Conservation (phyloP, 1,284 basidiomycete species). For the Trichosporon faecale region DNA sequence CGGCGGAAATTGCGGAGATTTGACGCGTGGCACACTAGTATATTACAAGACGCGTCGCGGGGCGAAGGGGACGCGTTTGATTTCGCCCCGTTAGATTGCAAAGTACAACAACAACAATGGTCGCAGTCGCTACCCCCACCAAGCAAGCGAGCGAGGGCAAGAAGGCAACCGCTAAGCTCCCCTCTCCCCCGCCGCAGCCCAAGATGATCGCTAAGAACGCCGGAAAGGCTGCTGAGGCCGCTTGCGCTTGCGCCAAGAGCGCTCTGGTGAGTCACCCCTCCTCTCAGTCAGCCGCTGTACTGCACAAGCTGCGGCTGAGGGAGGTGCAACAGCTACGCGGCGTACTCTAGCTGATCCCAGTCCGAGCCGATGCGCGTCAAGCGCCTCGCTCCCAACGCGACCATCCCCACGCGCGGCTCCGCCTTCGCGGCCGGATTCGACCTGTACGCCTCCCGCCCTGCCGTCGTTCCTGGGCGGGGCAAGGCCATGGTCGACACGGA, state of each 20-base stretch:
- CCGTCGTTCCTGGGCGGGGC: constrained; percentile 74
- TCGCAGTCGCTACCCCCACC: background rate
- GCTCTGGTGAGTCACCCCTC: constrained; percentile 12
- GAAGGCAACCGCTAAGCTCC: constrained; percentile 17
- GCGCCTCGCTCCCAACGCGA: constrained; percentile 76
- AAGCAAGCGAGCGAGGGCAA: constrained; percentile 12
- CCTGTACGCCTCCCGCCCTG: constrained; percentile 78
- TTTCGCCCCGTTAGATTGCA: background rate
- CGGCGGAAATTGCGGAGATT: constrained; percentile 8
- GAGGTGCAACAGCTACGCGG: too few relatives aligned
- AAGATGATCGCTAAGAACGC: background rate
- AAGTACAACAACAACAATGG: background rate
- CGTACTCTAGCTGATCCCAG: too few relatives aligned
- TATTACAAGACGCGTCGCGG: constrained; percentile 6
- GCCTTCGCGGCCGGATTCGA: constrained; percentile 90
- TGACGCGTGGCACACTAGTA: constrained; percentile 11
- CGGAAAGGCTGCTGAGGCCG: background rate
- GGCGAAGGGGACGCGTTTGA: constrained; percentile 13
- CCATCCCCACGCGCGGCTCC: constrained; percentile 83
- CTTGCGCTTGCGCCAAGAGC: background rate
- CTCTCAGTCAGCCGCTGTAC: background rate
- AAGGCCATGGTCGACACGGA: constrained; percentile 91
- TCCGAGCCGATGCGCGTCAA: constrained; percentile 69
- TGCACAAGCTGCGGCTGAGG: too few relatives aligned
- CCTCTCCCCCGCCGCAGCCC: background rate